Percentiles rank a stretch among this genome's conserved stretches.
These are phyloP conservation scores for Arachnopeziza araneosa DNA, from an alignment of 2,329 filamentous ascomycete species.

Conservation along the genomic window DNA sequence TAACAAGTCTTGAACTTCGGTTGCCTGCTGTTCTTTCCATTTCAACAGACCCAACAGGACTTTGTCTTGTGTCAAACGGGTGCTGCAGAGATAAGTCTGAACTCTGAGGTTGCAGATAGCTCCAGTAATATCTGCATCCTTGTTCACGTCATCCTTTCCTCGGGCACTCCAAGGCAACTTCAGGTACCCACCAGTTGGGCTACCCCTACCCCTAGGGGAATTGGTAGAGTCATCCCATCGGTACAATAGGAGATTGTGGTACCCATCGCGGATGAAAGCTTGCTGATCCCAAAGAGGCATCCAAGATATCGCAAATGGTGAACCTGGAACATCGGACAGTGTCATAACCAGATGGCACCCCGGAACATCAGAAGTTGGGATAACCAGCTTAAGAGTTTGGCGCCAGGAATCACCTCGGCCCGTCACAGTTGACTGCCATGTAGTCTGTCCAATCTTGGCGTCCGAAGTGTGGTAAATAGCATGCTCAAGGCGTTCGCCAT, in stretches of 20 bases:
- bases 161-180: slow-evolving; percentile 73
- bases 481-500: slow-evolving; percentile 76
- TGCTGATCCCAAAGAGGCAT: slow-evolving; percentile 90
- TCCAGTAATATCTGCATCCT: slow-evolving; percentile 69
- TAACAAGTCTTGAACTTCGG: slow-evolving; percentile 67
- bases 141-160: slow-evolving; percentile 59
- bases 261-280: slow-evolving; percentile 82
- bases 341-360: slow-evolving; percentile 85
- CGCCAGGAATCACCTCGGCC: slow-evolving; percentile 81
- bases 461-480: slow-evolving; percentile 88
- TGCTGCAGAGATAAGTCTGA: slow-evolving; percentile 88
- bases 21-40: slow-evolving; percentile 73
- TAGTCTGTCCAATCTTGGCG: slow-evolving; percentile 61
- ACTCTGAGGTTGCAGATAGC: slow-evolving; percentile 74
- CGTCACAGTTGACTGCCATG: slow-evolving; percentile 80
- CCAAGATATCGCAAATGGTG: slow-evolving; percentile 87
- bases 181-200: slow-evolving; percentile 81
- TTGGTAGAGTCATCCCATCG: slow-evolving; percentile 88
- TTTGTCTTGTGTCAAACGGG: slow-evolving; percentile 87
- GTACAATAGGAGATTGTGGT: slow-evolving; percentile 77
- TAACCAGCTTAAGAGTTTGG: slow-evolving; percentile 75
- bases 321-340: slow-evolving; percentile 76
- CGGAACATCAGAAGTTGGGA: slow-evolving; percentile 74
- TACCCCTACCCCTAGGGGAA: slow-evolving; percentile 51
- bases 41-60: slow-evolving; percentile 76